These are phyloP conservation scores for Botrytis hyacinthi DNA, from an alignment of 2,329 filamentous ascomycete genomes.

Conservation along the genomic window DNA sequence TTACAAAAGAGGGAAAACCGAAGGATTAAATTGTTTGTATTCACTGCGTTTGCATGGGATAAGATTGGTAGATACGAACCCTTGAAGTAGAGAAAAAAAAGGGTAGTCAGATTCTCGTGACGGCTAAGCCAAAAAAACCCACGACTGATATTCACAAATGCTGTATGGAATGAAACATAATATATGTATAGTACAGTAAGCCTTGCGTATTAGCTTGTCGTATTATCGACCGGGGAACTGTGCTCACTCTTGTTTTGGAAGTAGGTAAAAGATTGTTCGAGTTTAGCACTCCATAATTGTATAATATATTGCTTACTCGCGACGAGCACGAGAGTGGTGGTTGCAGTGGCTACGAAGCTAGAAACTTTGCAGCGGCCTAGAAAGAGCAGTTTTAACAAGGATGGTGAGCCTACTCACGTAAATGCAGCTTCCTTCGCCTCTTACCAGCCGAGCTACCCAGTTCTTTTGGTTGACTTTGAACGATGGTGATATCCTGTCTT, in stretches of 20 bases:
- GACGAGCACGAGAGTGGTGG: not conserved
- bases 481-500: not conserved
- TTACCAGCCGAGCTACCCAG: not conserved
- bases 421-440: not conserved
- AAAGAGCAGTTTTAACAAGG: not conserved
- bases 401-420: not conserved
- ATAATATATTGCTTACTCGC: not conserved
- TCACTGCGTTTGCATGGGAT: not conserved
- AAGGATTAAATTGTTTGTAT: conserved; percentile 4
- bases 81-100: not conserved
- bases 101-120: conserved; percentile 2
- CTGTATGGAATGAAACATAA: not conserved
- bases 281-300: not conserved
- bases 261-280: not conserved
- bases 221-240: not conserved
- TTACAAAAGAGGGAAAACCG: not conserved
- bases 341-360: not conserved
- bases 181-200: conserved; percentile 14
- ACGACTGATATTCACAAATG: not conserved
- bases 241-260: not conserved
- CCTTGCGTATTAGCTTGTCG: not conserved
- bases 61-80: not conserved
- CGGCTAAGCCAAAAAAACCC: not conserved
- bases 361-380: not conserved
- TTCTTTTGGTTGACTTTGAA: not conserved